Percentiles rank a stretch among this genome's conserved stretches.
phyloP scores from a whole-genome alignment of 2,329 filamentous ascomycete species.

The Cercospora sp. region DNA sequence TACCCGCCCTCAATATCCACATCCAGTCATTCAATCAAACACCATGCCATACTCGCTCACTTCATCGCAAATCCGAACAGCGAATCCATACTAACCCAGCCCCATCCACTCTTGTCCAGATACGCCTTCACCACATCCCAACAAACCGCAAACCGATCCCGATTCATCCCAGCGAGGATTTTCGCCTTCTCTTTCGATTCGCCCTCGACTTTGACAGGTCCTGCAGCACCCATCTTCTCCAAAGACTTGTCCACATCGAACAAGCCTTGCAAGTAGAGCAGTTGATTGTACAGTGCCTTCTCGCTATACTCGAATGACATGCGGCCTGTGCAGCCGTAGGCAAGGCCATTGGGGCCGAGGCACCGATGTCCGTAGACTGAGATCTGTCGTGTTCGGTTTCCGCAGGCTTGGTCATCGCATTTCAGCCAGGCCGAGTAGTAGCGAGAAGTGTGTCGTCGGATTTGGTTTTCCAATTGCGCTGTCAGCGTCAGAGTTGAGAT shows the following conservation, averaged over 20 bases:
- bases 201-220: slow-evolving; percentile 47
- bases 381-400: slow-evolving; percentile 84
- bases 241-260: slow-evolving; percentile 88
- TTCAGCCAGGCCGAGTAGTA: slow-evolving; percentile 94
- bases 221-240: slow-evolving; percentile 38
- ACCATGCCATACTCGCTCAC: too few species aligned
- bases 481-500: slow-evolving; percentile 73
- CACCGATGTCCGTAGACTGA: slow-evolving; percentile 89
- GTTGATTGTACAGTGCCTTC: slow-evolving; percentile 90
- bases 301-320: slow-evolving; percentile 89
- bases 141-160: slow-evolving; percentile 72
- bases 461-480: slow-evolving; percentile 81
- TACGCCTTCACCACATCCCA: slow-evolving; percentile 69
- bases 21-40: too few species aligned
- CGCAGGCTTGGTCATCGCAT: slow-evolving; percentile 86
- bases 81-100: slow-evolving; percentile 51
- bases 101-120: slow-evolving; percentile 42
- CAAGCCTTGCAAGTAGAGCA: slow-evolving; percentile 79
- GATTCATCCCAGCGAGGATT: slow-evolving; percentile 79
- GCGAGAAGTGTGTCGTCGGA: slow-evolving; percentile 72
- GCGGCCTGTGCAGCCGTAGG: slow-evolving; percentile 76
- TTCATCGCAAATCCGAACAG: slow-evolving; percentile 48
- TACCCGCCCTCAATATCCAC: not conserved
- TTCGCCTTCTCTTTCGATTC: slow-evolving; percentile 60
- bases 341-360: slow-evolving; percentile 81